Evolutionary conservation across 225 moss, liverwort and hornwort species (phyloP), one percentile per base, ranked within the genome.

Genomic region (Thuidium tamariscinum): DNA sequence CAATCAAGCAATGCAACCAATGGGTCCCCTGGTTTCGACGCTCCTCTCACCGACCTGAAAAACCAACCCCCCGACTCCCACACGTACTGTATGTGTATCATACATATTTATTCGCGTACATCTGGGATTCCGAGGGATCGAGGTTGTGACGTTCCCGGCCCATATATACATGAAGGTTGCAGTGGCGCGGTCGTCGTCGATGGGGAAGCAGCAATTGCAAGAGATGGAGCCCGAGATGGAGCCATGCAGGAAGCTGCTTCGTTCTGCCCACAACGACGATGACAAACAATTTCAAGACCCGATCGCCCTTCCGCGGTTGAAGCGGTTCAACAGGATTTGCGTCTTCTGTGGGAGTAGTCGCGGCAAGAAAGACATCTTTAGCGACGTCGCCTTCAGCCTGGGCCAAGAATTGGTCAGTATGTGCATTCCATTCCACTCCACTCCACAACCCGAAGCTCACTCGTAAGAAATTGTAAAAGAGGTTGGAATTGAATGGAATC

Each of bases 321-420:
- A 85, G 79, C 89, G 90, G 30, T 92, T 90, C 81, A 64, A 46
- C 76, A 56, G 83, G 23, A 92, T 90, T 60, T 90, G 89, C 70
- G 89, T 90, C 83, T 90, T 87, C 85, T 92, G 90, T 9, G 90
- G 87, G 20, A 92, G 89, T 87, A 90, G 83, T 52, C 75, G 83
- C 77, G 89, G 90, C 77, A 87, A 89, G 66, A 92, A 92, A 82
- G 89, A 66, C 74, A 90, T 90, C 86, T 92, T 90, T 77, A 72
- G 85, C 80, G 75, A 72, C 61, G 86, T 92, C 36, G 92, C 89
- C 29, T 80, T 81, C 41, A 39, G 60, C 42, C 81, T 92, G 8
- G 92, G 90, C 39, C 87, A 76, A 44, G 86, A 87, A 87, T 84
- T 90, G 90, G 90, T 83, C 46, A 83, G 83, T 83, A 37, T 55